These are phyloP conservation scores for Harringtonia lauricola DNA, from an alignment of 2,329 filamentous ascomycete species.

Conservation along the genomic window DNA sequence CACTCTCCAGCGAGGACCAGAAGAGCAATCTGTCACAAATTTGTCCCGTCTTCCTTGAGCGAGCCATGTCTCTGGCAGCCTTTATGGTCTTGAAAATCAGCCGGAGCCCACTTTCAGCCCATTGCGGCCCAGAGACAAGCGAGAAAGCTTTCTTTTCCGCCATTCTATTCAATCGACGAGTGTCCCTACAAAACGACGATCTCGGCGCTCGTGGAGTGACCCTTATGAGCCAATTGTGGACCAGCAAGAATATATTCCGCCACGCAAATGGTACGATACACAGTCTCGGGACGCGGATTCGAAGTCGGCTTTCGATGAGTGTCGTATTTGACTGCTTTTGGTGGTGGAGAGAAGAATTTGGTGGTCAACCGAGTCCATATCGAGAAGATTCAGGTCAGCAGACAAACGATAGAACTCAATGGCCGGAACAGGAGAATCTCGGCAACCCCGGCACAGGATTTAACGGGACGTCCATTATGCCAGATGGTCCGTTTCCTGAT, in stretches of 20 bases:
- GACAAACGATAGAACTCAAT: background rate
- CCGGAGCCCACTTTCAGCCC: slow-evolving; percentile 29
- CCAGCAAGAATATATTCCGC: slow-evolving; percentile 17
- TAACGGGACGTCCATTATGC: background rate
- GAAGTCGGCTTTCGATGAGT: slow-evolving; percentile 41
- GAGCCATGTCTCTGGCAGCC: slow-evolving; percentile 39
- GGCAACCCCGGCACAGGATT: background rate
- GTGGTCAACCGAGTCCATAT: slow-evolving; percentile 11
- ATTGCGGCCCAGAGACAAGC: slow-evolving; percentile 28
- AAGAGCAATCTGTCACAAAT: slow-evolving; percentile 25
- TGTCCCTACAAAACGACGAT: slow-evolving; percentile 38
- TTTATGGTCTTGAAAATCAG: slow-evolving; percentile 37
- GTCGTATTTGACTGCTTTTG: slow-evolving; percentile 44
- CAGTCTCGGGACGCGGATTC: slow-evolving; percentile 22
- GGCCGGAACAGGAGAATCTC: background rate
- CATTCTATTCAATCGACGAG: slow-evolving; percentile 31
- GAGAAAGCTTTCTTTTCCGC: slow-evolving; percentile 33
- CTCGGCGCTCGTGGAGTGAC: slow-evolving; percentile 39
- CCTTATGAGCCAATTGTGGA: slow-evolving; percentile 43
- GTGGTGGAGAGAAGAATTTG: slow-evolving; percentile 40
- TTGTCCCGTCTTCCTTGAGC: slow-evolving; percentile 36
- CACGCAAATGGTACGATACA: slow-evolving; percentile 4
- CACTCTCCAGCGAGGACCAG: slow-evolving; percentile 20
- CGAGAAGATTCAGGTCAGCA: slow-evolving; percentile 1
- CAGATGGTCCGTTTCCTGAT: slow-evolving; percentile 9